Evolutionary conservation across 805 yeast species (phyloP).

Genomic region (Hanseniaspora mollemarum): DNA sequence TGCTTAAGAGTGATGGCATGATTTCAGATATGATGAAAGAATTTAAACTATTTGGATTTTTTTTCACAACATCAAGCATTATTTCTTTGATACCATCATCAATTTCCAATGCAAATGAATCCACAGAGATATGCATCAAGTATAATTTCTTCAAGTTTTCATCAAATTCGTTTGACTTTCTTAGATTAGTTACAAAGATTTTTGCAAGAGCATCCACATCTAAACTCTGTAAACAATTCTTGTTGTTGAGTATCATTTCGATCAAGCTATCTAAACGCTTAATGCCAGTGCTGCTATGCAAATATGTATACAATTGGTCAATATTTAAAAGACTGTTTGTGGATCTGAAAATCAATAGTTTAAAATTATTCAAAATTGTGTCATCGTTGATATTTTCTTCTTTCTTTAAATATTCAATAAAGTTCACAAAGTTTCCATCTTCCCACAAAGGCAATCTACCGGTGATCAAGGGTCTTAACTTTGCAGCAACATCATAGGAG

Average conservation of each 20-base stretch:
- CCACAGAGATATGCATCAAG: neutral
- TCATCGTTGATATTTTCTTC: neutral
- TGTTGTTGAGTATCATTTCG: neutral
- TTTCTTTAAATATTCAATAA: conserved; percentile 1
- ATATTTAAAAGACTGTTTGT: neutral
- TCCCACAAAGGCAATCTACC: neutral
- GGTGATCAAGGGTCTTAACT: conserved; percentile 11
- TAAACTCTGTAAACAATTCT: neutral
- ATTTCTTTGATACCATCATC: neutral
- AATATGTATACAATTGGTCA: neutral
- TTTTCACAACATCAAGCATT: neutral
- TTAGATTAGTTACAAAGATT: neutral
- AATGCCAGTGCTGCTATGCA: neutral
- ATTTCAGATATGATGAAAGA: neutral
- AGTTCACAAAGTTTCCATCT: neutral
- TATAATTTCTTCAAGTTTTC: neutral
- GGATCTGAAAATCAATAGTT: conserved; percentile 5
- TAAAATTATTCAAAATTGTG: neutral
- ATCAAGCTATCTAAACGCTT: neutral
- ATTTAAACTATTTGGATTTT: neutral
- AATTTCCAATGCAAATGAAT: neutral
- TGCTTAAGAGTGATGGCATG: neutral
- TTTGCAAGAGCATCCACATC: neutral
- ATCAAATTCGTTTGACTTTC: neutral
- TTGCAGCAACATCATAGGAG: neutral